Conservation (phyloP, 208 protist genomes). For the Blastocrithidia nonstop region DNA sequence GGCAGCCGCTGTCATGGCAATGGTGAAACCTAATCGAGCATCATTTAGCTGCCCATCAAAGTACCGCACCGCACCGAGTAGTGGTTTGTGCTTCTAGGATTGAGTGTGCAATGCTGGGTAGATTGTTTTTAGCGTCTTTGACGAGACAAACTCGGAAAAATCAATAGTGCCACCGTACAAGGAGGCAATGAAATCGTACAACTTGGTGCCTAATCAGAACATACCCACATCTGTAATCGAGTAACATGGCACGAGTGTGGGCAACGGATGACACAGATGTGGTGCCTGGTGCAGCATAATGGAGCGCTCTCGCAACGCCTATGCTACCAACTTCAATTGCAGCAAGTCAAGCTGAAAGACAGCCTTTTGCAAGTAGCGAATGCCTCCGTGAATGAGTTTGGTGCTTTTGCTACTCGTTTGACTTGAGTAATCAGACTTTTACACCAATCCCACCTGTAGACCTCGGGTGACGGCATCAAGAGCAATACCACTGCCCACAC, state of each 20-base stretch:
- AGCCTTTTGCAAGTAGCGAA: slow-evolving; percentile 92
- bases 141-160: slow-evolving; percentile 68
- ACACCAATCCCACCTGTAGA: slow-evolving; percentile 84
- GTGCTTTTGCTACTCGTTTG: slow-evolving; percentile 90
- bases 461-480: slow-evolving; percentile 90
- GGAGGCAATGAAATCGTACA: slow-evolving; percentile 84
- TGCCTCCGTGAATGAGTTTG: slow-evolving; percentile 95
- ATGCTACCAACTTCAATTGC: slow-evolving; percentile 83
- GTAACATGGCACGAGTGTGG: slow-evolving; percentile 90
- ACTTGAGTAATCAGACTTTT: slow-evolving; percentile 92
- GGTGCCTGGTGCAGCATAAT: slow-evolving; percentile 90
- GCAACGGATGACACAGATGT: slow-evolving; percentile 81
- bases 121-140: slow-evolving; percentile 50
- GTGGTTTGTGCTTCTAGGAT: slow-evolving; percentile 25
- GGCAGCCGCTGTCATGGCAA: slow-evolving; percentile 87
- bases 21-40: slow-evolving; percentile 85
- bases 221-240: slow-evolving; percentile 59
- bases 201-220: slow-evolving; percentile 75
- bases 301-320: slow-evolving; percentile 84
- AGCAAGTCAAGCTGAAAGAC: slow-evolving; percentile 69
- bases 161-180: slow-evolving; percentile 56
- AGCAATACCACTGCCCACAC: slow-evolving; percentile 85
- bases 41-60: slow-evolving; percentile 96
- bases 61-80: slow-evolving; percentile 87
- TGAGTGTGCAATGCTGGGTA: slow-evolving; percentile 63